Evolutionary conservation across 139 green algal species (phyloP).

Genomic region (Asterochloris sp.): DNA sequence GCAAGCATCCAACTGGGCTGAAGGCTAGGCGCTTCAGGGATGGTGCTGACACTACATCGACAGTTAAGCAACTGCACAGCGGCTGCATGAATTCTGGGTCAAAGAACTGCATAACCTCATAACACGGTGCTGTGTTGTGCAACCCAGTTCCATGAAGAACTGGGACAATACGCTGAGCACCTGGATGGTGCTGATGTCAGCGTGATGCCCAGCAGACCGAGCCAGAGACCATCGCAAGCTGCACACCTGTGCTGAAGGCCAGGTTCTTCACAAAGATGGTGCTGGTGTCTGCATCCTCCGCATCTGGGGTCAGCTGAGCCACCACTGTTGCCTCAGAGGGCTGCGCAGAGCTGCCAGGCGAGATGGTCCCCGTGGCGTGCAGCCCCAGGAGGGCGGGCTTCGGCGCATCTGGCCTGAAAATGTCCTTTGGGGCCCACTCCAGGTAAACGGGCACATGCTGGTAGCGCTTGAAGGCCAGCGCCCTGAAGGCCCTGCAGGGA

Average conservation of each 20-base stretch:
- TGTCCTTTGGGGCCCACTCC: slow-evolving; percentile 90
- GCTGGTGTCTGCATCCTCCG: slow-evolving; percentile 8
- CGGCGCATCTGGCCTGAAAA: slow-evolving; percentile 55
- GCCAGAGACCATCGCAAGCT: too few species aligned
- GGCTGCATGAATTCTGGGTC: too few species aligned
- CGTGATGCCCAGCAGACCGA: too few species aligned
- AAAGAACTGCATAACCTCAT: too few species aligned
- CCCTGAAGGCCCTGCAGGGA: slow-evolving; percentile 64
- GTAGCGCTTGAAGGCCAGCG: slow-evolving; percentile 93
- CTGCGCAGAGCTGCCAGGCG: background rate
- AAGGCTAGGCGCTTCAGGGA: too few species aligned
- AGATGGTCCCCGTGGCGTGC: background rate
- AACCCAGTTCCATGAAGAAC: too few species aligned
- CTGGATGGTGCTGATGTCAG: too few species aligned
- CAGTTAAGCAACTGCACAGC: too few species aligned
- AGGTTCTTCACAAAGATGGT: slow-evolving; percentile 97
- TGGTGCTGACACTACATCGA: too few species aligned
- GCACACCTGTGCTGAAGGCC: slow-evolving; percentile 78
- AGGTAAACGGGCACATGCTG: slow-evolving; percentile 95
- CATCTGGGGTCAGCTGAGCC: slow-evolving; percentile 10
- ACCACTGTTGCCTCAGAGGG: background rate
- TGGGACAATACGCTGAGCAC: too few species aligned
- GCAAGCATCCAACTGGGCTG: too few species aligned
- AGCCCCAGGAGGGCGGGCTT: background rate
- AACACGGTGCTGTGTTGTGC: too few species aligned